Evolutionary conservation across 2,329 filamentous ascomycete genomes (phyloP).

Genomic region (Berkeleyomyces rouxiae): DNA sequence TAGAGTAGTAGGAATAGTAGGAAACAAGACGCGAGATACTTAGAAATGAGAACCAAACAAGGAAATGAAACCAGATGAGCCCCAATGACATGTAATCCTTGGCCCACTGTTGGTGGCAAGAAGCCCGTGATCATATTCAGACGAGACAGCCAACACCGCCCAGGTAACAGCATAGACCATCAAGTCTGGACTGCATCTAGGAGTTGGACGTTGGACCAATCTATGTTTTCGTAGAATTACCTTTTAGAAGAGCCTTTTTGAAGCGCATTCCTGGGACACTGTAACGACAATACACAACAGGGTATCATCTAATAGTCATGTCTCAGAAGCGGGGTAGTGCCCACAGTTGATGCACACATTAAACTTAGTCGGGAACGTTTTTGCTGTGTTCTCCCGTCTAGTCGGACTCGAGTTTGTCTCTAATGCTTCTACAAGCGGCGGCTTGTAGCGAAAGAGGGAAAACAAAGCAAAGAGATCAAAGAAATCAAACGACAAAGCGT

Average conservation of each 20-base stretch:
- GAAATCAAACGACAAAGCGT: conserved; percentile 9
- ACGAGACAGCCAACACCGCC: neutral
- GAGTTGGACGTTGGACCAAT: neutral
- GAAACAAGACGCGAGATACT: neutral
- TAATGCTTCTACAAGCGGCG: neutral
- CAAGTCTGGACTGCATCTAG: neutral
- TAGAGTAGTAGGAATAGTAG: neutral
- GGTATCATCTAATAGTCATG: neutral
- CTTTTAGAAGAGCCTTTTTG: neutral
- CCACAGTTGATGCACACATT: neutral
- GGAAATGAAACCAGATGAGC: neutral
- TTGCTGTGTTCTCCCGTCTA: neutral
- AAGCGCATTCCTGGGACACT: no score
- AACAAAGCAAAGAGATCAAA: conserved; percentile 3
- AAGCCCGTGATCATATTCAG: neutral
- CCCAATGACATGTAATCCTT: neutral
- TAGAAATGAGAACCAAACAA: neutral
- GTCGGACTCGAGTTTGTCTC: neutral
- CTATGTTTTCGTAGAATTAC: neutral
- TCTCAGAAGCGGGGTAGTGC: neutral
- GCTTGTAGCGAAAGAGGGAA: neutral
- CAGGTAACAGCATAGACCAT: neutral
- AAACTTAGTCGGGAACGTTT: neutral
- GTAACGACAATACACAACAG: neutral
- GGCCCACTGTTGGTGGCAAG: neutral